Conservation (phyloP, 2,329 filamentous ascomycete genomes). For the Aspergillus sp. region DNA sequence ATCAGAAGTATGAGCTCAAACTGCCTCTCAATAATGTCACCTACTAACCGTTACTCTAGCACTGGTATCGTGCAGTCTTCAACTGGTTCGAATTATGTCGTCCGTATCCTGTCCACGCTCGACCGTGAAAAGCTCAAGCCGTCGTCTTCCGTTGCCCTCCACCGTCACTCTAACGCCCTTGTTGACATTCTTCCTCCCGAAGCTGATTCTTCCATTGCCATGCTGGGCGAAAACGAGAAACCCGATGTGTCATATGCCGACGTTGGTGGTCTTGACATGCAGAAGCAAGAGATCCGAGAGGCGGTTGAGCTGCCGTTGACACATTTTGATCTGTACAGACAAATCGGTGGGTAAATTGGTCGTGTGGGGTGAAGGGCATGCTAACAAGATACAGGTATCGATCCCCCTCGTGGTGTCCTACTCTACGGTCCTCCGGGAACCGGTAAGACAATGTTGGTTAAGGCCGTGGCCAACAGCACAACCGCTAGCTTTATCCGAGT, state of each 20-base stretch:
- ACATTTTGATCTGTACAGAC: constrained; percentile 97
- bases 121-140: constrained; percentile 98
- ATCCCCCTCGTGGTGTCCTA: constrained; percentile 91
- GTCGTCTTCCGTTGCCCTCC: constrained; percentile 92
- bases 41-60: constrained; percentile 43
- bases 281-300: constrained; percentile 98
- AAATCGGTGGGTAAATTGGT: constrained; percentile 63
- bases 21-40: neutral
- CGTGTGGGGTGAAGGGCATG: neutral
- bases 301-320: constrained; percentile 94
- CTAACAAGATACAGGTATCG: constrained; percentile 57
- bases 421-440: constrained; percentile 95
- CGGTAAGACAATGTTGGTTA: constrained; percentile 95
- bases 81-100: constrained; percentile 97
- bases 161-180: constrained; percentile 96
- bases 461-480: constrained; percentile 96
- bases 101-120: constrained; percentile 94
- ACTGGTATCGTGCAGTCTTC: constrained; percentile 98
- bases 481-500: constrained; percentile 98
- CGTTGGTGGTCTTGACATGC: constrained; percentile 97
- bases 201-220: constrained; percentile 96
- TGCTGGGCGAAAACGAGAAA: constrained; percentile 95
- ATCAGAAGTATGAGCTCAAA: constrained; percentile 73
- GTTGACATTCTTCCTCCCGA: constrained; percentile 99
- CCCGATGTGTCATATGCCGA: constrained; percentile 97